phyloP scores from a whole-genome alignment of 108 stramenopile species.

The Cylindrotheca fusiformis region DNA sequence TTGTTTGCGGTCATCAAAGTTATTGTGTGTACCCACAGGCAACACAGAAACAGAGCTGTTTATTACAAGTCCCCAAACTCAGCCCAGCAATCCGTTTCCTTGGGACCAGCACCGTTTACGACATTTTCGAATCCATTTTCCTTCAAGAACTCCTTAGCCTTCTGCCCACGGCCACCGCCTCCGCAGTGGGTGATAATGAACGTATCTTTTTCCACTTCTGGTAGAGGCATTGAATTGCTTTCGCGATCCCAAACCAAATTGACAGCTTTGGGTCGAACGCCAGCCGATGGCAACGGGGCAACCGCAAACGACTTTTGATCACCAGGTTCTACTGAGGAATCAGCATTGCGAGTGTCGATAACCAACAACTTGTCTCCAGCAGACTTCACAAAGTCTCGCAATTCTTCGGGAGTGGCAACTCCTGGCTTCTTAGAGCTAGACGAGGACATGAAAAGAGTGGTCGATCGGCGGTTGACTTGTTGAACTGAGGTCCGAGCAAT shows the following conservation, averaged over 20 bases:
- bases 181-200: slow-evolving; percentile 91
- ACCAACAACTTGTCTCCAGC: slow-evolving; percentile 73
- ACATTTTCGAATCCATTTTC: slow-evolving; percentile 82
- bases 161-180: slow-evolving; percentile 81
- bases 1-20: too few species aligned
- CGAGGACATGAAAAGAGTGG: slow-evolving; percentile 6
- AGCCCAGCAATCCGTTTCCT: slow-evolving; percentile 82
- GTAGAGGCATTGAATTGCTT: slow-evolving; percentile 62
- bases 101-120: slow-evolving; percentile 86
- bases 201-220: slow-evolving; percentile 56
- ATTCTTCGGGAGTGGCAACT: slow-evolving; percentile 65
- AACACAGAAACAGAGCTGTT: neutral
- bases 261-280: slow-evolving; percentile 53
- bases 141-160: slow-evolving; percentile 81
- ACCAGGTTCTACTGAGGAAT: slow-evolving; percentile 68
- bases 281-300: slow-evolving; percentile 44
- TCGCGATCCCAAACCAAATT: slow-evolving; percentile 69
- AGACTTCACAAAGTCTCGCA: slow-evolving; percentile 52
- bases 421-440: slow-evolving; percentile 50
- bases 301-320: slow-evolving; percentile 68
- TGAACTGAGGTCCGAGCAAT: neutral
- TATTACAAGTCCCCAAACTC: slow-evolving; percentile 73
- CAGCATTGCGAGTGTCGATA: slow-evolving; percentile 77
- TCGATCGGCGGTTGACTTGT: neutral
- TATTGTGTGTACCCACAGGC: too few species aligned